Conservation (phyloP, 2,329 filamentous ascomycete species). For the Pseudogymnoascus sp. region DNA sequence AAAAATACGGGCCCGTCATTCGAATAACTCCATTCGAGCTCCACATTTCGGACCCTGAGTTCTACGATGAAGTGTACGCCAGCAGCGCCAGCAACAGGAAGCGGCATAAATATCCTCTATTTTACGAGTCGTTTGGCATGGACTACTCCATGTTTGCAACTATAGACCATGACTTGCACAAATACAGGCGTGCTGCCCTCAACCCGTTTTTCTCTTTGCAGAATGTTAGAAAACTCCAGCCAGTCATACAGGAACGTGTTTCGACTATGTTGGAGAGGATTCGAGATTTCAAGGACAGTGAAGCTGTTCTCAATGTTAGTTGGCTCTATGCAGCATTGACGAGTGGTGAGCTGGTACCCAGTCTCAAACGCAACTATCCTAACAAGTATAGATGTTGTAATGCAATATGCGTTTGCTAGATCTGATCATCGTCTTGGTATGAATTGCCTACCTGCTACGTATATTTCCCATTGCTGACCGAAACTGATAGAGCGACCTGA, state of each 20-base stretch:
- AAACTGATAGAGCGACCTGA: conserved; percentile 14
- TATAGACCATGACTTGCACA: conserved; percentile 17
- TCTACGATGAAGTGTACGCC: conserved; percentile 19
- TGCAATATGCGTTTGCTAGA: conserved; percentile 24
- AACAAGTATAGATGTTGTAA: conserved; percentile 24
- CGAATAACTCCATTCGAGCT: conserved; percentile 33
- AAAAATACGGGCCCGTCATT: conserved; percentile 33
- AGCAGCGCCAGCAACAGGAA: conserved; percentile 7
- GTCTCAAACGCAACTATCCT: not conserved
- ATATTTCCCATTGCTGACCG: not conserved
- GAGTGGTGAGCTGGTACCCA: conserved; percentile 5
- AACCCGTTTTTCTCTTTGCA: conserved; percentile 19
- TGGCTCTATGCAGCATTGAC: conserved; percentile 18
- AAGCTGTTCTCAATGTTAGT: conserved; percentile 14
- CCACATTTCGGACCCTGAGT: conserved; percentile 22
- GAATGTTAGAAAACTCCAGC: conserved; percentile 15
- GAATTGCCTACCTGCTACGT: not conserved
- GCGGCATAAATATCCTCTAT: conserved; percentile 15
- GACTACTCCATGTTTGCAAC: conserved; percentile 17
- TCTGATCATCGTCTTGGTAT: conserved; percentile 17
- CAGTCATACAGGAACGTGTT: conserved; percentile 18
- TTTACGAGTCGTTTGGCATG: conserved; percentile 10
- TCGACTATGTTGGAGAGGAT: conserved; percentile 16
- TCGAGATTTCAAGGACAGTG: conserved; percentile 13
- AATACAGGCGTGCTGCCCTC: conserved; percentile 15